Conservation (phyloP, 768 basidiomycete species). For the Collybia mongolica region DNA sequence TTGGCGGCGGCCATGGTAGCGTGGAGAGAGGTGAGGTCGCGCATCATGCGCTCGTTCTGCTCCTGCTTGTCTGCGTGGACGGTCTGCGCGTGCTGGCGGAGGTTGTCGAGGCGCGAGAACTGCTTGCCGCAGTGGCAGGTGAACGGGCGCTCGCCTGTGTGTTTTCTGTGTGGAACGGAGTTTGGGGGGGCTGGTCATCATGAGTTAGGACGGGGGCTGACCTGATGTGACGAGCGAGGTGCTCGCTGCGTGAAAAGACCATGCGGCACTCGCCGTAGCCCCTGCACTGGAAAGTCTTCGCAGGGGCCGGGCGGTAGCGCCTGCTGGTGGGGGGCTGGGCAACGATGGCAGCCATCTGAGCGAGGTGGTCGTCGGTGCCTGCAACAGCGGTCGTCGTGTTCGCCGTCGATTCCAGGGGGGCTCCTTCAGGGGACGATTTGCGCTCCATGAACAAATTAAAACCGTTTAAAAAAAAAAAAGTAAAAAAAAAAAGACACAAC, state of each 20-base stretch:
- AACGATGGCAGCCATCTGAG: constrained; percentile 24
- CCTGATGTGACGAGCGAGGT: constrained; percentile 95
- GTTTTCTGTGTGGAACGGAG: constrained; percentile 88
- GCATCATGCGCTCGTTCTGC: constrained; percentile 90
- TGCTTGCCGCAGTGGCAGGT: constrained; percentile 94
- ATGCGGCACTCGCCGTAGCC: constrained; percentile 95
- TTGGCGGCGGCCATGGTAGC: constrained; percentile 71
- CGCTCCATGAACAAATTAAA: constrained; percentile 18
- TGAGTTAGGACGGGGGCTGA: constrained; percentile 34
- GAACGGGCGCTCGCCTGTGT: constrained; percentile 97
- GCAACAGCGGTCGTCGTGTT: not conserved
- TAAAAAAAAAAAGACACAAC: constrained; percentile 6
- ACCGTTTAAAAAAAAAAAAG: constrained; percentile 5
- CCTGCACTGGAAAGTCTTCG: constrained; percentile 93
- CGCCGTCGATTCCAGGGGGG: constrained; percentile 24
- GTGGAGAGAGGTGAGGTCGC: constrained; percentile 80
- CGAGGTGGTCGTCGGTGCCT: constrained; percentile 3
- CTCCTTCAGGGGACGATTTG: constrained; percentile 27
- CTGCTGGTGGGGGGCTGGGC: constrained; percentile 32
- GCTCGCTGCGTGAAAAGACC: constrained; percentile 95
- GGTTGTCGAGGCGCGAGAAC: constrained; percentile 94
- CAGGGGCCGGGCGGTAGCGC: constrained; percentile 79
- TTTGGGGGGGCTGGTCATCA: constrained; percentile 7
- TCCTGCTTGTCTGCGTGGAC: constrained; percentile 95
- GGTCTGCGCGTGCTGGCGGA: constrained; percentile 95